Evolutionary conservation across 164 flowering plant genomes (phyloP), one percentile per base, ranked within the genome.

Genomic region (Piper betle): DNA sequence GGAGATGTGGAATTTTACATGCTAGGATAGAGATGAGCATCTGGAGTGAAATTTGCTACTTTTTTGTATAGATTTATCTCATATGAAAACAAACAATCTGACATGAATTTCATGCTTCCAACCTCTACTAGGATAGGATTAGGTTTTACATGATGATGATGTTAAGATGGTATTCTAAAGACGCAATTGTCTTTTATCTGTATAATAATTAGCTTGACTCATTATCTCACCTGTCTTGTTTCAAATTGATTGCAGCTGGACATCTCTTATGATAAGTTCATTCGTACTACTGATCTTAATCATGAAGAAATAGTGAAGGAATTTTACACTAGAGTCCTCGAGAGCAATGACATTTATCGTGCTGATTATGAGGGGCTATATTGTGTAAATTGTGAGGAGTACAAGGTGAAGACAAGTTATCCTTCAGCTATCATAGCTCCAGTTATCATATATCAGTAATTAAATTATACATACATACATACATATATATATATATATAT

Each of bases 321-420:
- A 67, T 93, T 93, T 66, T 93, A 88, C 66, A 68, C 84, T 0
- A 80, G 76, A 71, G 97, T 93, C 66, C 84, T 86, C 68, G 81
- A 84, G 59, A 90, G 73, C 66, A 97, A 92, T 68, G 99, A 93
- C 68, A 90, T 93, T 53, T 93, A 90, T 68, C 80, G 83, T 19
- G 92, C 96, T 65, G 91, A 86, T 66, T 93, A 93, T 59, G 99
- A 90, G 67, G 99, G 97, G 17, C 84, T 93, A 38, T 93, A 93
- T 70, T 93, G 99, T 73, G 83, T 93, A 61, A 90, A 90, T 59
- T 93, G 99, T 69, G 98, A 93, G 73, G 97, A 93, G 70, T 93
- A 88, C 63, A 93, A 93, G 99, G 99, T 93, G 57, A 50, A 37
- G 17, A 58, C 16, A 16, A 4, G 20, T 56, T 10, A 37, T 56